Evolutionary conservation across 2,329 filamentous ascomycete genomes (phyloP).

Genomic region (Alternaria dauci): DNA sequence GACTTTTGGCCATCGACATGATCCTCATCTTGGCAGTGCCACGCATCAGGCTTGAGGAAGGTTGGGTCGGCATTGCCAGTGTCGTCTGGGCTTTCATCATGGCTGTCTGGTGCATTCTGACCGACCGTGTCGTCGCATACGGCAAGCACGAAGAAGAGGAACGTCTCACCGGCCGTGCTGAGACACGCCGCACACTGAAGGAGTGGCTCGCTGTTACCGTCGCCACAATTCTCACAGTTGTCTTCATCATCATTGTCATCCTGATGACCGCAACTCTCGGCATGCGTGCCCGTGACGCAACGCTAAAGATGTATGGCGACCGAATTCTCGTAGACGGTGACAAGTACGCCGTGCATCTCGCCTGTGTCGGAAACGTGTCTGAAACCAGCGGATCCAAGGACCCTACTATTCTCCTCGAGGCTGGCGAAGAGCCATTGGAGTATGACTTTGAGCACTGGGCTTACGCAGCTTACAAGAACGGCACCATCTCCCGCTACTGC

Average conservation of each 20-base stretch:
- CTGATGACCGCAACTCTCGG: slow-evolving; percentile 82
- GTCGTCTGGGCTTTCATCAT: slow-evolving; percentile 85
- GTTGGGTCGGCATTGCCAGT: slow-evolving; percentile 88
- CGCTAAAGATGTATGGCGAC: slow-evolving; percentile 75
- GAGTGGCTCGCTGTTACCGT: slow-evolving; percentile 86
- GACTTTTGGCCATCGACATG: slow-evolving; percentile 75
- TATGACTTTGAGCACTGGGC: slow-evolving; percentile 82
- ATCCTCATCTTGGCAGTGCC: slow-evolving; percentile 81
- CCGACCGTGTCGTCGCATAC: slow-evolving; percentile 85
- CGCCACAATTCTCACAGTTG: slow-evolving; percentile 73
- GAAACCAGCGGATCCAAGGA: slow-evolving; percentile 63
- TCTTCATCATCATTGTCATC: slow-evolving; percentile 73
- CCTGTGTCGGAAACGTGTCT: slow-evolving; percentile 77
- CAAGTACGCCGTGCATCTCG: slow-evolving; percentile 87
- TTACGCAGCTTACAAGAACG: slow-evolving; percentile 76
- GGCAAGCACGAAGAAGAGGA: slow-evolving; percentile 94
- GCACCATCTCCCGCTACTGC: slow-evolving; percentile 87
- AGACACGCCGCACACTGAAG: slow-evolving; percentile 79
- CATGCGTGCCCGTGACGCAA: slow-evolving; percentile 80
- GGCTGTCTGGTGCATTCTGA: slow-evolving; percentile 78
- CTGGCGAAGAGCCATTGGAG: slow-evolving; percentile 81
- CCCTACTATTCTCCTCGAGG: slow-evolving; percentile 88
- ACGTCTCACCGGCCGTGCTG: slow-evolving; percentile 85
- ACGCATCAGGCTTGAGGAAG: slow-evolving; percentile 80
- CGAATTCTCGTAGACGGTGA: slow-evolving; percentile 81